Evolutionary conservation across 352 stramenopile genomes (phyloP), one percentile per base, ranked within the genome.

Genomic region (Phytophthora podocarpi): DNA sequence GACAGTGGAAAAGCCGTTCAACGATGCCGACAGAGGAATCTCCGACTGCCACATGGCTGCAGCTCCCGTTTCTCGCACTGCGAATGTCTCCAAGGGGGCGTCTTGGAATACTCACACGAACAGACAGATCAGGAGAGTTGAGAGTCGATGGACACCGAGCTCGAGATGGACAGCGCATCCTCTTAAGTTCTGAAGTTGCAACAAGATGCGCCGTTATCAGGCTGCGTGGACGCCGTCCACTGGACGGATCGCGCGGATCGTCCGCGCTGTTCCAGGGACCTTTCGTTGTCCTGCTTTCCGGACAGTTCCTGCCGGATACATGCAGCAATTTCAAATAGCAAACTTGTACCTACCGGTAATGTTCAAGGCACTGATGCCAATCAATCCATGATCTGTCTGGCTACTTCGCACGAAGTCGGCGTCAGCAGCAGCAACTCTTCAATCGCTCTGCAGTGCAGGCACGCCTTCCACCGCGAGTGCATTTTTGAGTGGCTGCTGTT

Each of bases 401-500:
- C 56, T 9, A 60, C 39, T 21, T 34, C 47, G 4, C 35, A 42
- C 5, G 65, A 69, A 35, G 66, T 57, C 21, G 42, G 36, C n/a
- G 57, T 59, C 11, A 67, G 54, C 6, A 47, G 64, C 21, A 35
- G 23, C 11, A 51, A 62, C 16, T 31, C 64, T 21, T 42, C 67
- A 16, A 54, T 89, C 35, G 52, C 78, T 15, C 71, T 92, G 9
- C 80, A 74, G 3, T 91, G 84, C 63, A 72, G 74, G 45, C 84
- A 93, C 51, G 54, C 65, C 11, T 93, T 93, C 56, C 84, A 91
- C 68, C 78, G 84, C 16, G 67, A 85, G 28, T 93, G 84, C 65
- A 59, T 93, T 13, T 90, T 85, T 37, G 77, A 90, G 65, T 92
- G 83, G 83, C 66, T 92, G 9, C 46, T 87, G 30, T 86, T 89